Conservation (phyloP, 495 filamentous ascomycete genomes). For the Chaetomium fimeti region DNA sequence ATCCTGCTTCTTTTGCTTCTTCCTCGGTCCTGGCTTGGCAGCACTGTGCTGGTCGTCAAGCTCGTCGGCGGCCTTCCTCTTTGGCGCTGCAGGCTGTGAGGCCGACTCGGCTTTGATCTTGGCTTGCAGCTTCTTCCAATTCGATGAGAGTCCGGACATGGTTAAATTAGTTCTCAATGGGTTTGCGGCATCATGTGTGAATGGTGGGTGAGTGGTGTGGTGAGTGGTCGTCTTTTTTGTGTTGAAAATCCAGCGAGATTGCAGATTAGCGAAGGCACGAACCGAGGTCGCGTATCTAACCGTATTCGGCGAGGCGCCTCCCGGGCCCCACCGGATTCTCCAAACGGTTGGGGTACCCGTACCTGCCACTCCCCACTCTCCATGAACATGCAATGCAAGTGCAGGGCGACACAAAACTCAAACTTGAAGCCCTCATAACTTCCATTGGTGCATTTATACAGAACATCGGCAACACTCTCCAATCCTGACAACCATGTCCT, state of each 20-base stretch:
- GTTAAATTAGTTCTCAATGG: background rate
- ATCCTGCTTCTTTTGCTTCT: slow-evolving; percentile 19
- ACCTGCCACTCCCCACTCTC: too few species aligned
- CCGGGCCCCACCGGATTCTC: too few species aligned
- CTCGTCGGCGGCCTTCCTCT: slow-evolving; percentile 21
- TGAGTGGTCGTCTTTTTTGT: background rate
- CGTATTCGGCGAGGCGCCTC: too few species aligned
- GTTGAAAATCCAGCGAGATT: background rate
- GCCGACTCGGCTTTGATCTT: slow-evolving; percentile 57
- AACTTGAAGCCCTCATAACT: too few species aligned
- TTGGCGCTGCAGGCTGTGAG: slow-evolving; percentile 27
- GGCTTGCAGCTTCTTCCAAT: slow-evolving; percentile 75
- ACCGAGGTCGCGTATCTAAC: background rate
- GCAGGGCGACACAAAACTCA: too few species aligned
- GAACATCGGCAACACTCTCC: too few species aligned
- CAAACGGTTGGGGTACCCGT: too few species aligned
- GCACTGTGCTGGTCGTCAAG: slow-evolving; percentile 31
- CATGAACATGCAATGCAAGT: too few species aligned
- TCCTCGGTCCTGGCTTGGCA: slow-evolving; percentile 26
- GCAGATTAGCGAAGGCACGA: background rate
- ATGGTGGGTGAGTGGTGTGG: background rate
- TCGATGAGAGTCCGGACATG: slow-evolving; percentile 55
- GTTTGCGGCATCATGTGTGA: background rate
- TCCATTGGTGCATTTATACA: too few species aligned
- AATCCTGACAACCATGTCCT: too few species aligned